phyloP scores from a whole-genome alignment of 2,329 filamentous ascomycete genomes.

The Ophiostoma himal-ulmi region DNA sequence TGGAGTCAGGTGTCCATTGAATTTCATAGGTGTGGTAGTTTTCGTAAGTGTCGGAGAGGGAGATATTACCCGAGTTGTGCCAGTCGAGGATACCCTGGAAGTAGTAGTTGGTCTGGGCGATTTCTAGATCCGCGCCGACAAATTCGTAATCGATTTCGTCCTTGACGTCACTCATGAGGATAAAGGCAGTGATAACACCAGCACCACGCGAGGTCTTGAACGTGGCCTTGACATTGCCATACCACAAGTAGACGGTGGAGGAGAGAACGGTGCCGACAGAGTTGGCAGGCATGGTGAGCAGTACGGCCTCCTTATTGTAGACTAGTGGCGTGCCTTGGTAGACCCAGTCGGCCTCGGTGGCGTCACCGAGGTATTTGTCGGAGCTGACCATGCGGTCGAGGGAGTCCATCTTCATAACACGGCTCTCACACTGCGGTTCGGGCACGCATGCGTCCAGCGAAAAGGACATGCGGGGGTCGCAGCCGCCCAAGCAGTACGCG shows the following conservation, averaged over 20 bases:
- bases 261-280: slow-evolving; percentile 84
- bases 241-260: slow-evolving; percentile 87
- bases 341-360: slow-evolving; percentile 78
- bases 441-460: slow-evolving; percentile 79
- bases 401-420: slow-evolving; percentile 66
- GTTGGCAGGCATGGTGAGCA: slow-evolving; percentile 83
- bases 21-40: slow-evolving; percentile 89
- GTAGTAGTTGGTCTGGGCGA: slow-evolving; percentile 92
- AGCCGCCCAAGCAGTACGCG: slow-evolving; percentile 92
- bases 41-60: slow-evolving; percentile 62
- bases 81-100: slow-evolving; percentile 90
- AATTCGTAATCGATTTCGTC: slow-evolving; percentile 99
- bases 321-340: slow-evolving; percentile 67
- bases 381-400: slow-evolving; percentile 66
- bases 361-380: slow-evolving; percentile 78
- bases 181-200: slow-evolving; percentile 96
- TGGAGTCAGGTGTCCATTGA: slow-evolving; percentile 79
- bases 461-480: slow-evolving; percentile 80
- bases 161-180: slow-evolving; percentile 89
- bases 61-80: slow-evolving; percentile 67
- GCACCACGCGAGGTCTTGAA: slow-evolving; percentile 77
- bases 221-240: slow-evolving; percentile 81
- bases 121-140: slow-evolving; percentile 69
- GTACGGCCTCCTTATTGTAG: slow-evolving; percentile 58
- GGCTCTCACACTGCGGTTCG: slow-evolving; percentile 71